A percentile compares a stretch with the other conserved stretches of the same genome.
phyloP scores from a whole-genome alignment of 225 moss, liverwort and hornwort species.

The Neckera pumila region DNA sequence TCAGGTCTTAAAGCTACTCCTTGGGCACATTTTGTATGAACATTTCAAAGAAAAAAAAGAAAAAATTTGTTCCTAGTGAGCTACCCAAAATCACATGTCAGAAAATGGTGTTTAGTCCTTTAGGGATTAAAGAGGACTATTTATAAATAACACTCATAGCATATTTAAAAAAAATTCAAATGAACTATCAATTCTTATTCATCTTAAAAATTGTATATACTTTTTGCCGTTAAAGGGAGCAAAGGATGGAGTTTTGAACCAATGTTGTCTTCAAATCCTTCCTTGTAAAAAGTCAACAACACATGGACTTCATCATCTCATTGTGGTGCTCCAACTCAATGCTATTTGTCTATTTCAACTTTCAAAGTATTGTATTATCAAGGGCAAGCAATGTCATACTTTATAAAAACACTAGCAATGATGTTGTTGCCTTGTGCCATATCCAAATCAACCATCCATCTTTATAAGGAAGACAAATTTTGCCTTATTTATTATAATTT shows the following conservation, averaged over 20 bases:
- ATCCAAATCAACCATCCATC: background rate
- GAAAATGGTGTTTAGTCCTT: too few species aligned
- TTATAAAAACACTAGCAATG: background rate
- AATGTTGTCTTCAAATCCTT: background rate
- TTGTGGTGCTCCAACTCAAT: background rate
- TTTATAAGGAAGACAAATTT: background rate
- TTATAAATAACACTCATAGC: too few species aligned
- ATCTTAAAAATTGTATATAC: too few species aligned
- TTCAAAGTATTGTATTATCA: background rate
- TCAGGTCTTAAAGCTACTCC: too few species aligned
- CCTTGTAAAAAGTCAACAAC: fast-evolving
- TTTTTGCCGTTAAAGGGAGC: too few species aligned
- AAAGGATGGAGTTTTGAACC: background rate
- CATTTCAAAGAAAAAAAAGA: too few species aligned
- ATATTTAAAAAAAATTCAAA: too few species aligned
- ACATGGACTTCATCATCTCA: background rate
- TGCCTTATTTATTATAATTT: background rate
- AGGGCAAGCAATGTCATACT: background rate
- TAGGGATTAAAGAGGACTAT: too few species aligned
- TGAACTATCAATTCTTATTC: too few species aligned
- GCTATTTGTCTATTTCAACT: background rate
- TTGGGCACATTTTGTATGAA: too few species aligned
- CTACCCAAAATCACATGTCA: too few species aligned
- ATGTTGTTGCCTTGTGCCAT: background rate
- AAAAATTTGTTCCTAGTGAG: too few species aligned